Evolutionary conservation across 805 yeast genomes (phyloP), one percentile per base, ranked within the genome.

Genomic region (Wickerhamomyces tratensis): DNA sequence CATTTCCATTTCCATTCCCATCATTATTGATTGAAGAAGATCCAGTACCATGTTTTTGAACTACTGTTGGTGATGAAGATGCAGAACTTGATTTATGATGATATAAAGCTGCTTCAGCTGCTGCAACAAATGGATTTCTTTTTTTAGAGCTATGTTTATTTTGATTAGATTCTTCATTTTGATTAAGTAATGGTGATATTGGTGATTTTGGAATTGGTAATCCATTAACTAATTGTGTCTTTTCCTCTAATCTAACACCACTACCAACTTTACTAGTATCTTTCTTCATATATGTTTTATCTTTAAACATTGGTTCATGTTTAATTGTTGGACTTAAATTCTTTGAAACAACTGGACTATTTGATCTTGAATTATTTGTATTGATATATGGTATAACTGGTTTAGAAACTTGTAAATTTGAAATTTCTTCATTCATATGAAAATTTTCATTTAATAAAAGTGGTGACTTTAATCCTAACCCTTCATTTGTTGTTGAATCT

Each of bases 191-290:
- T 35, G 49, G n/a, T 36, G 39, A 6, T 40, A 38, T 2, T 37
- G 42, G 35, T 10, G 38, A n/a, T 31, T 35, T n/a, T 13, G 13
- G 36, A 6, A 40, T 33, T 39, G 70, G 68, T 20, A 65, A 45
- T 3, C 69, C 69, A 46, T 62, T 62, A 9, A 58, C 48, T 12
- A 64, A 45, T 25, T 58, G 57, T 1, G 48, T 35, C 7, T 15
- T 43, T 37, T 36, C 47, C 45, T 15, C 40, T 44, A 10, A 44
- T 47, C 37, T 40, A 55, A 10, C 57, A 59, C 5, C 51, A 45
- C 36, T 57, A 58, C 41, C 59, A 61, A 25, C 59, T 48, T 29
- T 63, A 52, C 14, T 52, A 50, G 12, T 33, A 14, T 33, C 35
- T 33, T 31, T 31, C n/a, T 31, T 31, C 7, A 31, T 11, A 31